Evolutionary conservation across 2,329 filamentous ascomycete species (phyloP), one percentile per base, ranked within the genome.

Genomic region (Rhynchosporium secalis): DNA sequence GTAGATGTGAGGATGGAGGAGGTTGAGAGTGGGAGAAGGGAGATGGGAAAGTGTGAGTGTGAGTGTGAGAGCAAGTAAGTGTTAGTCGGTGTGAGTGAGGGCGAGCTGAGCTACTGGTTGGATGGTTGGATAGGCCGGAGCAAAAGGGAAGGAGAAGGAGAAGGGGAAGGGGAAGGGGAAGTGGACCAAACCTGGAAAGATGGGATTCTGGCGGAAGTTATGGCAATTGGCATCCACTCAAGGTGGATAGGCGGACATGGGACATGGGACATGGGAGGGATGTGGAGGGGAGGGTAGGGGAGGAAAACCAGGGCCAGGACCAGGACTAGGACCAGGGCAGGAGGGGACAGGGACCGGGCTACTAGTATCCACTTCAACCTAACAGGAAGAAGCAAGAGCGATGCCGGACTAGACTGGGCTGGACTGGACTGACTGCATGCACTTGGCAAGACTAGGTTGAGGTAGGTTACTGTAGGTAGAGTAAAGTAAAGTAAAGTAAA

Each of bases 181-280:
- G 29, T 20, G 20, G 20, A 20, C 20, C 20, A 20, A 20, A 20
- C 1, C 1, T 20, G 43, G 36, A 48, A 46, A 38, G 43, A 48
- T 58, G 56, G 56, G 56, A 58, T 58, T 58, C 45, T 47, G 29
- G 20, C 43, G 13, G 13, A 40, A 45, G 43, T 58, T 58, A 58
- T 58, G 56, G 29, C 29, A 58, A 47, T 58, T 29, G 20, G 28
- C 54, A 46, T 46, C 15, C 33, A n/a, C n/a, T 4, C 13, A 31
- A 15, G 31, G 56, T 20, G 43, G 41, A n/a, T 7, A 29, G 40
- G 28, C 10, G 20, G 31, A 43, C 10, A 43, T 15, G n/a, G 40
- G 51, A 9, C 36, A 41, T 10, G 36, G 52, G 2, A 29, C 13
- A 20, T 12, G n/a, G 15, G 13, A 29, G 10, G 41, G 54, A 12